phyloP scores from a whole-genome alignment of 1,284 basidiomycete species.

The Megacollybia platyphylla region DNA sequence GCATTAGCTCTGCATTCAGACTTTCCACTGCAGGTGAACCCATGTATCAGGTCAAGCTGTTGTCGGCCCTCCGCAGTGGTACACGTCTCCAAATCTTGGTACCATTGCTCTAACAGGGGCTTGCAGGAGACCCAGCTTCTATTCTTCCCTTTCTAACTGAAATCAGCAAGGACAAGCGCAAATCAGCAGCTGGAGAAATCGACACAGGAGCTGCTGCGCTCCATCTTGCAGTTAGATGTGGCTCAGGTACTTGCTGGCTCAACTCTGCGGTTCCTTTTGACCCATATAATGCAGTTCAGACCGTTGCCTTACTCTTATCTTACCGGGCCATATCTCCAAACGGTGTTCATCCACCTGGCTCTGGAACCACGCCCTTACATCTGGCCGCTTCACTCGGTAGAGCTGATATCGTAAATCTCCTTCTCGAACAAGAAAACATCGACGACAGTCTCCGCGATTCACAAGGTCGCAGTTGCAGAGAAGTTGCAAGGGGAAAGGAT shows the following conservation, averaged over 20 bases:
- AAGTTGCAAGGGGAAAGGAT: constrained; percentile 67
- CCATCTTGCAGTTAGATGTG: constrained; percentile 81
- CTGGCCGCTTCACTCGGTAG: constrained; percentile 77
- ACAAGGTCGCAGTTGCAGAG: constrained; percentile 60
- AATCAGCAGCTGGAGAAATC: constrained; percentile 25
- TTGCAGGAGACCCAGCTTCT: constrained; percentile 57
- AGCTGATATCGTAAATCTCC: constrained; percentile 61
- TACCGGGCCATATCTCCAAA: constrained; percentile 72
- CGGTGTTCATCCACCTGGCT: constrained; percentile 53
- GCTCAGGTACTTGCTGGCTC: constrained; percentile 43
- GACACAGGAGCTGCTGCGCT: constrained; percentile 67
- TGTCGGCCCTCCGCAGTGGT: constrained; percentile 55
- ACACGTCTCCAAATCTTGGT: constrained; percentile 6
- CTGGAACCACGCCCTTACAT: constrained; percentile 78
- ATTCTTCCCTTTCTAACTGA: constrained; percentile 81
- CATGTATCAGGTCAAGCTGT: constrained; percentile 54
- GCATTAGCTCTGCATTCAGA: too few species aligned
- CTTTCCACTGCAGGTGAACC: constrained; percentile 17
- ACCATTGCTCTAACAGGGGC: background rate
- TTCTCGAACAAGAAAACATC: constrained; percentile 68
- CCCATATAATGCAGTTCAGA: constrained; percentile 30
- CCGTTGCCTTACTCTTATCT: constrained; percentile 56
- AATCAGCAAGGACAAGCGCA: constrained; percentile 50
- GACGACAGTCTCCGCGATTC: constrained; percentile 73
- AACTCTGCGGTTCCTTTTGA: background rate